A percentile compares a stretch with the other conserved stretches of the same genome.
phyloP scores from a whole-genome alignment of 2,329 filamentous ascomycete genomes.

The Nectriaceae sp. region DNA sequence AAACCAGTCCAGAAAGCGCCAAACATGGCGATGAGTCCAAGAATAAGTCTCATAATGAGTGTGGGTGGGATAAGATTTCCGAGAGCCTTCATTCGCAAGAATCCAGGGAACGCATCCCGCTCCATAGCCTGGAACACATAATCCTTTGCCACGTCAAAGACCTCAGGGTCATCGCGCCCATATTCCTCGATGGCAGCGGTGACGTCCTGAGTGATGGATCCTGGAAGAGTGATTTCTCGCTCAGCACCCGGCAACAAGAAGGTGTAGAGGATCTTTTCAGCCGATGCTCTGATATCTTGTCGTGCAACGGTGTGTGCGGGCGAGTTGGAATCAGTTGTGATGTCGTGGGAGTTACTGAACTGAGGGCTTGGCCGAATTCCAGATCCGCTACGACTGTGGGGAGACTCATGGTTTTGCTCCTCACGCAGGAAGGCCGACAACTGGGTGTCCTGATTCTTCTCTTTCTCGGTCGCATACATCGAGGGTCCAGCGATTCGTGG shows the following conservation, averaged over 20 bases:
- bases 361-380: slow-evolving; percentile 50
- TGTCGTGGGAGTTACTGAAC: slow-evolving; percentile 62
- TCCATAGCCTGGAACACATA: slow-evolving; percentile 99
- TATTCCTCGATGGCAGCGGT: slow-evolving; percentile 87
- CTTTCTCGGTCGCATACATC: slow-evolving; percentile 67
- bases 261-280: slow-evolving; percentile 98
- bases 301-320: slow-evolving; percentile 82
- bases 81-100: slow-evolving; percentile 90
- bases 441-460: slow-evolving; percentile 81
- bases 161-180: slow-evolving; percentile 91
- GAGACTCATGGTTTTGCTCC: slow-evolving; percentile 58
- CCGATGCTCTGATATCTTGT: slow-evolving; percentile 87
- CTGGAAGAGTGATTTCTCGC: slow-evolving; percentile 90
- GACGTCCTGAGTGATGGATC: slow-evolving; percentile 82
- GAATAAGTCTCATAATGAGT: slow-evolving; percentile 79
- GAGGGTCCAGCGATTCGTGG: slow-evolving; percentile 60
- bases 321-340: slow-evolving; percentile 77
- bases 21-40: slow-evolving; percentile 82
- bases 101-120: slow-evolving; percentile 96
- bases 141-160: slow-evolving; percentile 97
- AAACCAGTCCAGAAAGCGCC: slow-evolving; percentile 94
- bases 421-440: slow-evolving; percentile 87
- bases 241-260: slow-evolving; percentile 94
- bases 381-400: slow-evolving; percentile 55
- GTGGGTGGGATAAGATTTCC: slow-evolving; percentile 94